phyloP scores from a whole-genome alignment of 495 filamentous ascomycete species.

The Usnea hakonensis region DNA sequence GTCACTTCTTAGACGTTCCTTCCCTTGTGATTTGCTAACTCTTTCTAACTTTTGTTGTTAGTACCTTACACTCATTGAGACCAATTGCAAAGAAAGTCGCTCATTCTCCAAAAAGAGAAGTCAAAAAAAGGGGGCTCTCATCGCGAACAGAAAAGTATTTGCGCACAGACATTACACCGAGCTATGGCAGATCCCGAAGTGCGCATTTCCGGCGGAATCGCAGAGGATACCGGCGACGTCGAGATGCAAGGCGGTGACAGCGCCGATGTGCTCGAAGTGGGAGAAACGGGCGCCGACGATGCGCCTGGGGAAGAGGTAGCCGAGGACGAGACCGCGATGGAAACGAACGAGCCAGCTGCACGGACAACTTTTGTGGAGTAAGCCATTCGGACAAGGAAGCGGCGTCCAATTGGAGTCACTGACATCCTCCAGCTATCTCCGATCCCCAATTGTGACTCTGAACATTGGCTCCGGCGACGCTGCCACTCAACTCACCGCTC shows the following conservation, averaged over 20 bases:
- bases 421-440: constrained; percentile 43
- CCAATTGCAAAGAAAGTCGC: background rate
- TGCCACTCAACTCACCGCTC: constrained; percentile 61
- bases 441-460: constrained; percentile 71
- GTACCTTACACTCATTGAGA: background rate
- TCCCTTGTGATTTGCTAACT: background rate
- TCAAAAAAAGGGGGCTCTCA: background rate
- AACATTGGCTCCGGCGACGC: constrained; percentile 57
- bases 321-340: constrained; percentile 9
- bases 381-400: background rate
- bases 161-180: background rate
- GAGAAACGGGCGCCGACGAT: constrained; percentile 16
- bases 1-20: background rate
- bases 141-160: background rate
- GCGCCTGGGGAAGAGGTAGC: constrained; percentile 18
- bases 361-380: constrained; percentile 24
- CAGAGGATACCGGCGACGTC: constrained; percentile 18
- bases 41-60: background rate
- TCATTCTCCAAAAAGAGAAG: background rate
- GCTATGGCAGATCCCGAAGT: constrained; percentile 25
- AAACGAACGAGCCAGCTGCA: constrained; percentile 3
- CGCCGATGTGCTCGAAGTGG: constrained; percentile 16
- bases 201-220: constrained; percentile 3
- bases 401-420: background rate
- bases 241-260: constrained; percentile 24